Percentiles rank a stretch among this genome's conserved stretches.
Conservation (phyloP, 2,329 filamentous ascomycete species). For the Exophiala calicioides region DNA sequence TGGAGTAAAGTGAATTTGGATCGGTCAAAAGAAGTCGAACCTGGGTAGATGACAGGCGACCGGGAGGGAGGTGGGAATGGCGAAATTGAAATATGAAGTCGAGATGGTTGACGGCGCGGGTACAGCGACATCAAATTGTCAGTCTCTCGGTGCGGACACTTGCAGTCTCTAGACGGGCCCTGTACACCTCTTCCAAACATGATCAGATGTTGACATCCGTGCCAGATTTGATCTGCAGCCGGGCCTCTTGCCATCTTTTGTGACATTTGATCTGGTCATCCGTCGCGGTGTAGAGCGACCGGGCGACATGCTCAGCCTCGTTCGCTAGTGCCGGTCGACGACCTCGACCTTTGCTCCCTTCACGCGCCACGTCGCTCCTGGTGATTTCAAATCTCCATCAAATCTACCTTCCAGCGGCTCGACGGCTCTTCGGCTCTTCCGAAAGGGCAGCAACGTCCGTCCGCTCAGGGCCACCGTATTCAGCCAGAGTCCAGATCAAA, state of each 20-base stretch:
- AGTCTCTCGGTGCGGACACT: slow-evolving; percentile 7
- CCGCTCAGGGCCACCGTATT: neutral
- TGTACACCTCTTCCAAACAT: slow-evolving; percentile 14
- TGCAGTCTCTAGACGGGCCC: slow-evolving; percentile 12
- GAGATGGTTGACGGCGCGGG: neutral
- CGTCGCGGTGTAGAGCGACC: too few relatives aligned
- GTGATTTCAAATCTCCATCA: neutral
- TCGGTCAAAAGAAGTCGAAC: too few relatives aligned
- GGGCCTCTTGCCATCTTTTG: too few relatives aligned
- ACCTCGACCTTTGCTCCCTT: slow-evolving; percentile 1
- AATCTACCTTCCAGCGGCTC: neutral
- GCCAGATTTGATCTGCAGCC: slow-evolving; percentile 1
- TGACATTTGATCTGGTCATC: too few relatives aligned
- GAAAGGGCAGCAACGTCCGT: too few relatives aligned
- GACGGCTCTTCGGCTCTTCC: slow-evolving; percentile 3
- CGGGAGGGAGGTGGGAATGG: slow-evolving; percentile 1
- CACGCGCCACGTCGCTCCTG: neutral
- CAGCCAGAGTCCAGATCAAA: slow-evolving; percentile 14
- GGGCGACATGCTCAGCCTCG: slow-evolving; percentile 6
- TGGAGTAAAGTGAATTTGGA: neutral
- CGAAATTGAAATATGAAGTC: slow-evolving; percentile 7
- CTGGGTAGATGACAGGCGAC: neutral
- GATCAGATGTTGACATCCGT: slow-evolving; percentile 10
- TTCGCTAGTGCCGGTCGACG: slow-evolving; percentile 5
- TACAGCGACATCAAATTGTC: neutral